Percentiles rank a stretch among this genome's conserved stretches.
Evolutionary conservation across 2,329 filamentous ascomycete species (phyloP).

Genomic region (Talaromyces sp.): DNA sequence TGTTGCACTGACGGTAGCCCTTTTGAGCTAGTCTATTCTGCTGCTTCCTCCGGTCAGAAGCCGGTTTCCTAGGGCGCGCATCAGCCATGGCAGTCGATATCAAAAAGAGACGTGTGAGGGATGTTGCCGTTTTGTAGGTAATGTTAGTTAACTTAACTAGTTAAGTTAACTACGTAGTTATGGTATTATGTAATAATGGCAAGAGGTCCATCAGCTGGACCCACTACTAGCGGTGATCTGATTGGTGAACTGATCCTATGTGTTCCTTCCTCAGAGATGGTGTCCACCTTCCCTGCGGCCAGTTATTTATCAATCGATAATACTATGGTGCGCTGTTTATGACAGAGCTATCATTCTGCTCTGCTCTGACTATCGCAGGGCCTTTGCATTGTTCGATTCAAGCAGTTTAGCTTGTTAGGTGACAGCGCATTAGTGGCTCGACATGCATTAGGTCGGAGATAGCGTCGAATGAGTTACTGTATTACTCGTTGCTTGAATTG

Average conservation of each 20-base stretch:
- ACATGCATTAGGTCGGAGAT: background rate
- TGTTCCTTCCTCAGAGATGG: background rate
- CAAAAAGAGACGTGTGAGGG: background rate
- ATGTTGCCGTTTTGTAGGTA: too few relatives aligned
- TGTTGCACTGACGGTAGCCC: slow-evolving; percentile 15
- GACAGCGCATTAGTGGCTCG: background rate
- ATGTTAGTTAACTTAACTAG: too few relatives aligned
- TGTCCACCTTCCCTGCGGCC: too few relatives aligned
- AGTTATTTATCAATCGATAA: too few relatives aligned
- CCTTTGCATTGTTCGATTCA: background rate
- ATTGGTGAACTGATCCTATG: background rate
- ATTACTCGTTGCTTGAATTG: background rate
- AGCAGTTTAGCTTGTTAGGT: background rate
- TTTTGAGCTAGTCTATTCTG: slow-evolving; percentile 19
- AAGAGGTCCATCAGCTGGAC: background rate
- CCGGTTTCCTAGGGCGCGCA: background rate
- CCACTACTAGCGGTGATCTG: background rate
- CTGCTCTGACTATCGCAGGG: too few relatives aligned
- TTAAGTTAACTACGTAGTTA: too few relatives aligned
- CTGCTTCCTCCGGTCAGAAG: slow-evolving; percentile 39
- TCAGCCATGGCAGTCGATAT: background rate
- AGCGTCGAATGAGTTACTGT: background rate
- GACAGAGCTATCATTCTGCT: too few relatives aligned
- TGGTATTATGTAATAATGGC: too few relatives aligned
- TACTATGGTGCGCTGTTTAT: too few relatives aligned